These are phyloP conservation scores for Aechmea fasciata DNA, from an alignment of 176 grass and related monocot species.

Conservation along the genomic window DNA sequence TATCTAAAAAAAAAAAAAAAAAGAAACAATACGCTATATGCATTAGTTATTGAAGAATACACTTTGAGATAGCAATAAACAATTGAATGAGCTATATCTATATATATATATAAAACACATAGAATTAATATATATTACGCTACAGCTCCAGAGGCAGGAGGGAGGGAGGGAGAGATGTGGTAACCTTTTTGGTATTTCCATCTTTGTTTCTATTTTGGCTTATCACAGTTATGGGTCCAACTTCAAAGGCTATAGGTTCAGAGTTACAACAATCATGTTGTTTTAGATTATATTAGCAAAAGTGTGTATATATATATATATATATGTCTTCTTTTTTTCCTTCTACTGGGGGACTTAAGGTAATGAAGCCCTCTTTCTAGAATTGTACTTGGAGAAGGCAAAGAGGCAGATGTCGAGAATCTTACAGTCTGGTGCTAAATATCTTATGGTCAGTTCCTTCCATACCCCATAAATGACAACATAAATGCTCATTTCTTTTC, in stretches of 20 bases:
- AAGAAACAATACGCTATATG: neutral
- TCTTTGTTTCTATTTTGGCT: neutral
- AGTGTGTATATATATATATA: conserved; percentile 3
- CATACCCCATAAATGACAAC: conserved; percentile 33
- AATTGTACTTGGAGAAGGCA: conserved; percentile 46
- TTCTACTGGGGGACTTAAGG: conserved; percentile 24
- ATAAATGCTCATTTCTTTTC: conserved; percentile 5
- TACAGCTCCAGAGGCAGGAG: no score
- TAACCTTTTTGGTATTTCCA: neutral
- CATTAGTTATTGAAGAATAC: no score
- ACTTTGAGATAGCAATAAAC: no score
- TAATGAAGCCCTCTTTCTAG: conserved; percentile 26
- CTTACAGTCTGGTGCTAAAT: conserved; percentile 25
- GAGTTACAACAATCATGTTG: neutral
- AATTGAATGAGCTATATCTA: no score
- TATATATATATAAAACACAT: no score
- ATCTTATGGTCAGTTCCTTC: conserved; percentile 38
- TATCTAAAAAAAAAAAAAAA: no score
- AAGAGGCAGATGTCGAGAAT: conserved; percentile 27
- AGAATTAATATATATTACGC: no score
- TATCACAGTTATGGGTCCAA: neutral
- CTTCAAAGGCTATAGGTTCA: neutral
- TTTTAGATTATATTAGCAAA: conserved; percentile 9
- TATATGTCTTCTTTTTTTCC: neutral
- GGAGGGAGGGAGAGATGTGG: no score